Evolutionary conservation across 441 rosid genomes (phyloP), one percentile per base, ranked within the genome.

Genomic region (Iberis amara): DNA sequence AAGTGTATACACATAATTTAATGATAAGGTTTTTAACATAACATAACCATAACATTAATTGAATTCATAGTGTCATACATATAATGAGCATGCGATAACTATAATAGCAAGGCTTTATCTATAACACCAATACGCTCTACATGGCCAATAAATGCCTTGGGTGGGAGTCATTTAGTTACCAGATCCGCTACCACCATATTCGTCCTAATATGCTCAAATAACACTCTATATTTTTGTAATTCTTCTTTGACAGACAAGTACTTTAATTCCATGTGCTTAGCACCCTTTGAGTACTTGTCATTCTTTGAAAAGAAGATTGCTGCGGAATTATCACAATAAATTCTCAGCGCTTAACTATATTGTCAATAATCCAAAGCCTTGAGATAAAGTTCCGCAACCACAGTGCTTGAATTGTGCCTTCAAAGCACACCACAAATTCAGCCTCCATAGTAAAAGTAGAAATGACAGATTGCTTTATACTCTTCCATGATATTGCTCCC

Each of bases 71-170:
- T n/a, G n/a, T n/a, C n/a, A n/a, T n/a, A n/a, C n/a, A n/a, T n/a
- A n/a, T n/a, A n/a, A n/a, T n/a, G n/a, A n/a, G n/a, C n/a, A n/a
- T n/a, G n/a, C n/a, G n/a, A n/a, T n/a, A n/a, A n/a, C n/a, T n/a
- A n/a, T n/a, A n/a, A n/a, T n/a, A n/a, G n/a, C n/a, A n/a, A n/a
- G n/a, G n/a, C n/a, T n/a, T n/a, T n/a, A n/a, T n/a, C n/a, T n/a
- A n/a, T n/a, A n/a, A n/a, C n/a, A n/a, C n/a, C n/a, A n/a, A n/a
- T n/a, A n/a, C n/a, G n/a, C n/a, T n/a, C n/a, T n/a, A n/a, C n/a
- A n/a, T n/a, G n/a, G n/a, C n/a, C n/a, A n/a, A n/a, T 36, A 27
- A 49, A 49, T 38, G 40, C 1, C 28, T 32, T 49, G 40, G 55
- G 39, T 32, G 39, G 40, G 6, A 49, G 0, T 0, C 28, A n/a